These are phyloP conservation scores for Salvia splendens DNA, from an alignment of 257 asterid genomes.

Conservation along the genomic window DNA sequence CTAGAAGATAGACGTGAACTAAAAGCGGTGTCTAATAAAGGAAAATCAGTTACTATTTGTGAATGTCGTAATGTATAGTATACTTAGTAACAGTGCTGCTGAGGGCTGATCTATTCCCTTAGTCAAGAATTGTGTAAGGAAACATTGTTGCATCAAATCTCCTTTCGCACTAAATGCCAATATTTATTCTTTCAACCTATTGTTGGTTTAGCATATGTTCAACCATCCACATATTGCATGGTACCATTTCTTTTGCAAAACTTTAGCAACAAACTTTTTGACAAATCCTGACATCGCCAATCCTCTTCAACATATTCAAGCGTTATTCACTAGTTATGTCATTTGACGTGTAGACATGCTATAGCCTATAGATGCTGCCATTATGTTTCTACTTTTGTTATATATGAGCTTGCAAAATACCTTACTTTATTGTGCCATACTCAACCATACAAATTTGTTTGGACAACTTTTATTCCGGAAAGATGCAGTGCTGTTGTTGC, in stretches of 20 bases:
- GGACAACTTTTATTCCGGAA: background rate
- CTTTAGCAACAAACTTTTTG: background rate
- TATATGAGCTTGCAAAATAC: background rate
- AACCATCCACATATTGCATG: background rate
- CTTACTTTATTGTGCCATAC: background rate
- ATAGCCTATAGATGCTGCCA: background rate
- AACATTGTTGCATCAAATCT: too few relatives aligned
- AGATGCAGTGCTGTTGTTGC: background rate
- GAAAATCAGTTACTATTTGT: background rate
- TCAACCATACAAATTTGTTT: background rate
- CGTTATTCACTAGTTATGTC: background rate
- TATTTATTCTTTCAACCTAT: too few relatives aligned
- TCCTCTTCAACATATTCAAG: background rate
- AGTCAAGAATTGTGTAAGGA: too few relatives aligned
- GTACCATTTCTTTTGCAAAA: conserved; percentile 2
- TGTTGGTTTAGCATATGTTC: background rate
- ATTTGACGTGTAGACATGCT: conserved; percentile 3
- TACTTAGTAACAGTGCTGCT: too few relatives aligned
- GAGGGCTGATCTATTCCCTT: too few relatives aligned
- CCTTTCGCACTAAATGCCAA: too few relatives aligned
- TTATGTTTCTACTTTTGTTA: conserved; percentile 14
- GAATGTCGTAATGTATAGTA: background rate
- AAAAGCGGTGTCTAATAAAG: conserved; percentile 11
- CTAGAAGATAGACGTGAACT: too few relatives aligned
- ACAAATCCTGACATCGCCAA: background rate